Evolutionary conservation across 306 rosid species (phyloP).

Genomic region (Cucurbita pepo): DNA sequence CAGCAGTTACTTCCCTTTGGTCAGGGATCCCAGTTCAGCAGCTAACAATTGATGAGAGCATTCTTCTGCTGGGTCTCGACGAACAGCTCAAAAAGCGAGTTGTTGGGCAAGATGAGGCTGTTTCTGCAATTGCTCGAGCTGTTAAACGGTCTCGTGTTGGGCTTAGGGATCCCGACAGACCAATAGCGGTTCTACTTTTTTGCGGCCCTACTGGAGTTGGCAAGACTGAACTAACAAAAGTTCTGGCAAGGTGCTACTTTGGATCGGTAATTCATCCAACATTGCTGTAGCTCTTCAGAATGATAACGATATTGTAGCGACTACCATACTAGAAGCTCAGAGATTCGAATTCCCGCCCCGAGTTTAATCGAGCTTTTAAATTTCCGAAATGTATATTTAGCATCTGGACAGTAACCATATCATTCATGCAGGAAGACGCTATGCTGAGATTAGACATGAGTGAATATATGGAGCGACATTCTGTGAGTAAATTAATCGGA

Average conservation of each 20-base stretch:
- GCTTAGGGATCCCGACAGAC: slow-evolving; percentile 16
- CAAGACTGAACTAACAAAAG: slow-evolving; percentile 13
- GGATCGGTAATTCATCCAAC: slow-evolving; percentile 5
- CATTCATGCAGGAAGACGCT: slow-evolving; percentile 41
- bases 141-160: slow-evolving; percentile 20
- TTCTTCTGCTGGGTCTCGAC: slow-evolving; percentile 10
- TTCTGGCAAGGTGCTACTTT: slow-evolving; percentile 8
- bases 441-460: slow-evolving; percentile 87
- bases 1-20: slow-evolving; percentile 10
- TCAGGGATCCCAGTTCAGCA: slow-evolving; percentile 19
- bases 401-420: background rate
- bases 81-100: slow-evolving; percentile 7
- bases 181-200: slow-evolving; percentile 18
- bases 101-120: slow-evolving; percentile 19
- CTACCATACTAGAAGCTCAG: background rate
- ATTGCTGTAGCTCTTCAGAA: background rate
- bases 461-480: slow-evolving; percentile 93
- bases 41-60: slow-evolving; percentile 10
- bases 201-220: slow-evolving; percentile 22
- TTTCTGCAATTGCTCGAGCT: slow-evolving; percentile 15
- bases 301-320: background rate
- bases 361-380: background rate
- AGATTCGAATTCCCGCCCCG: background rate
- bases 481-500: slow-evolving; percentile 83
- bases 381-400: background rate